phyloP scores from a whole-genome alignment of 148 eudicot genomes.

The Rhododendron ferrugineum region DNA sequence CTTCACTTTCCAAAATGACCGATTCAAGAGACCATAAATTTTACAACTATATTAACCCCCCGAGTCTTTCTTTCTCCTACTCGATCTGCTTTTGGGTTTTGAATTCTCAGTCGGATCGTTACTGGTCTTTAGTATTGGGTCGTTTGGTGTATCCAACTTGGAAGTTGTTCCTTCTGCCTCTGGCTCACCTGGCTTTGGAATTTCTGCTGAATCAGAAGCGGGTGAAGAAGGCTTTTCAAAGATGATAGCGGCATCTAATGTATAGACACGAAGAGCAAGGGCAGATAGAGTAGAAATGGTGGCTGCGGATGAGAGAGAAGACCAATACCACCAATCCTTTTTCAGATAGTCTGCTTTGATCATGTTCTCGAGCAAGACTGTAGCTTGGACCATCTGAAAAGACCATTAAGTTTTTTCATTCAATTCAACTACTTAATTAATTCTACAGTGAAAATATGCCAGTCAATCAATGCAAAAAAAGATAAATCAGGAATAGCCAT shows the following conservation, averaged over 20 bases:
- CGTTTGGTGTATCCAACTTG: slow-evolving; percentile 5
- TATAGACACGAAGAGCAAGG: slow-evolving; percentile 42
- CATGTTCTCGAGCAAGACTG: slow-evolving; percentile 40
- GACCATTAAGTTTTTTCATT: neutral
- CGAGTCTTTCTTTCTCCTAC: slow-evolving; percentile 31
- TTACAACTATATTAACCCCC: slow-evolving; percentile 4
- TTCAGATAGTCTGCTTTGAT: slow-evolving; percentile 37
- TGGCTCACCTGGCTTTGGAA: slow-evolving; percentile 8
- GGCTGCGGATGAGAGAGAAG: slow-evolving; percentile 45
- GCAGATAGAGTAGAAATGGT: slow-evolving; percentile 44
- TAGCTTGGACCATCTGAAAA: slow-evolving; percentile 48
- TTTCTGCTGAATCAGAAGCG: slow-evolving; percentile 12
- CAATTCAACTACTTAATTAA: neutral
- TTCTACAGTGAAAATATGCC: neutral
- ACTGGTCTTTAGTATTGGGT: slow-evolving; percentile 14
- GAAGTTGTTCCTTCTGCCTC: slow-evolving; percentile 7
- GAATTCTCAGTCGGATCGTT: slow-evolving; percentile 18
- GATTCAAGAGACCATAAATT: neutral
- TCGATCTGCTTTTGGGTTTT: slow-evolving; percentile 26
- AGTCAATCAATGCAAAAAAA: neutral
- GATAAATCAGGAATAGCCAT: neutral
- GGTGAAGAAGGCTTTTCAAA: slow-evolving; percentile 27
- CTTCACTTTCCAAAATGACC: slow-evolving; percentile 8
- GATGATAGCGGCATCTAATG: slow-evolving; percentile 41
- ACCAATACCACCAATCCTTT: slow-evolving; percentile 59